Percentiles rank a stretch among this genome's conserved stretches.
Conservation (phyloP, 371 early-diverging fungal genomes). For the Mucor irregularis region DNA sequence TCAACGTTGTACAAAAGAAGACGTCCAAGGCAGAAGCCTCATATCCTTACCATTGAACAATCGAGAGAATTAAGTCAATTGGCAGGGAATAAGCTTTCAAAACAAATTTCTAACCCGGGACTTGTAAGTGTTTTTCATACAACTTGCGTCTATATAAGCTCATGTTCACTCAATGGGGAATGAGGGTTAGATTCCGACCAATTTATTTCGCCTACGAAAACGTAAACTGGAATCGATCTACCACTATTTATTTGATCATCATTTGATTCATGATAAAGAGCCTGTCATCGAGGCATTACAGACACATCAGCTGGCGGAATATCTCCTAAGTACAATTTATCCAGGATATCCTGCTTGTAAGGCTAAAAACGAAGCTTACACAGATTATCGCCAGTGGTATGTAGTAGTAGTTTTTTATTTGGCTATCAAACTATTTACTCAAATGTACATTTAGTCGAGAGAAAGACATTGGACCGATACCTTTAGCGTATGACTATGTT, state of each 20-base stretch:
- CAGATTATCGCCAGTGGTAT: constrained; percentile 27
- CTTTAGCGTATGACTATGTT: constrained; percentile 25
- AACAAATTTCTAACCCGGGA: constrained; percentile 14
- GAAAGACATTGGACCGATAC: constrained; percentile 7
- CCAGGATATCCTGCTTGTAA: constrained; percentile 25
- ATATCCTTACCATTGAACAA: constrained; percentile 24
- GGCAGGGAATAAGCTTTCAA: constrained; percentile 13
- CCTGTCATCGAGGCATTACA: constrained; percentile 11
- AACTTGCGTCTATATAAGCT: not conserved
- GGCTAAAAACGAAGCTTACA: constrained; percentile 24
- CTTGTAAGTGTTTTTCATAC: constrained; percentile 14
- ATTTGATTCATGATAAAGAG: constrained; percentile 17
- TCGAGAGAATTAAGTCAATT: constrained; percentile 17
- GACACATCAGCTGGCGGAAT: constrained; percentile 25
- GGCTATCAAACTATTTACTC: not conserved
- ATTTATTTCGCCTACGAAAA: constrained; percentile 24
- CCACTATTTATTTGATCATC: constrained; percentile 7
- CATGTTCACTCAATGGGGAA: too few species aligned
- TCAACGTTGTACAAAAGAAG: constrained; percentile 14
- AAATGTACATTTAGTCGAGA: constrained; percentile 7
- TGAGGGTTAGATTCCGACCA: constrained; percentile 15
- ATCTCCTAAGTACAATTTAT: constrained; percentile 20
- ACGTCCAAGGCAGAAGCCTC: constrained; percentile 22
- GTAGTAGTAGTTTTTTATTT: not conserved
- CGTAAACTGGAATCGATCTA: constrained; percentile 21